Evolutionary conservation across 2,329 filamentous ascomycete genomes (phyloP).

Genomic region (Ophiostoma australiae): DNA sequence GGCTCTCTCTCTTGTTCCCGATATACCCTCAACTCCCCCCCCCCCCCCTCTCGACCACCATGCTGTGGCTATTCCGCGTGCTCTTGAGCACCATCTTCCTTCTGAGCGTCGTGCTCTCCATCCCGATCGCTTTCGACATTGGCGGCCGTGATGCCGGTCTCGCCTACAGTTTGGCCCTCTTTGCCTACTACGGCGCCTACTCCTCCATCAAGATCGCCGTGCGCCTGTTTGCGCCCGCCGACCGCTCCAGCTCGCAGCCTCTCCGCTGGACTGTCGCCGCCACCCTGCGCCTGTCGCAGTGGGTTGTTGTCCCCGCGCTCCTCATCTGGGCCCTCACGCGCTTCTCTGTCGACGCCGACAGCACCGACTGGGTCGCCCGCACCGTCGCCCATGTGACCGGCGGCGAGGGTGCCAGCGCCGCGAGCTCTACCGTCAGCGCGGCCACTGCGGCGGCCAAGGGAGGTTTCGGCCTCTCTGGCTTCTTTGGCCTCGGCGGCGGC

Average conservation of each 20-base stretch:
- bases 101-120: conserved; percentile 86
- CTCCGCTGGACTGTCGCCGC: conserved; percentile 67
- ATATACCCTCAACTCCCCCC: not conserved
- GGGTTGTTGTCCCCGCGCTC: conserved; percentile 76
- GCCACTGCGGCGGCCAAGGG: not conserved
- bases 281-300: conserved; percentile 71
- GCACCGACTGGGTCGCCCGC: conserved; percentile 29
- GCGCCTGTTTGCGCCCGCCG: conserved; percentile 54
- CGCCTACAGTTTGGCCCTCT: conserved; percentile 85
- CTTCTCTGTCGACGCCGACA: conserved; percentile 82
- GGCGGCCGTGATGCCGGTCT: conserved; percentile 90
- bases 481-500: conserved; percentile 20
- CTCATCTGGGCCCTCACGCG: conserved; percentile 94
- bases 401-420: conserved; percentile 11
- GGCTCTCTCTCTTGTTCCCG: not conserved
- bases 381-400: conserved; percentile 28
- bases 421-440: conserved; percentile 12
- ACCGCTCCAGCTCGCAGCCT: conserved; percentile 52
- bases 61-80: conserved; percentile 78
- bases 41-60: conserved; percentile 35
- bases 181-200: conserved; percentile 85
- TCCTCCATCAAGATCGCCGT: conserved; percentile 67
- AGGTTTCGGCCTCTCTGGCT: conserved; percentile 19
- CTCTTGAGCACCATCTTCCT: conserved; percentile 81
- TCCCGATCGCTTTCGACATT: conserved; percentile 96